phyloP scores from a whole-genome alignment of 2,329 filamentous ascomycete species.

The Stagonosporopsis cucurbitacearum region DNA sequence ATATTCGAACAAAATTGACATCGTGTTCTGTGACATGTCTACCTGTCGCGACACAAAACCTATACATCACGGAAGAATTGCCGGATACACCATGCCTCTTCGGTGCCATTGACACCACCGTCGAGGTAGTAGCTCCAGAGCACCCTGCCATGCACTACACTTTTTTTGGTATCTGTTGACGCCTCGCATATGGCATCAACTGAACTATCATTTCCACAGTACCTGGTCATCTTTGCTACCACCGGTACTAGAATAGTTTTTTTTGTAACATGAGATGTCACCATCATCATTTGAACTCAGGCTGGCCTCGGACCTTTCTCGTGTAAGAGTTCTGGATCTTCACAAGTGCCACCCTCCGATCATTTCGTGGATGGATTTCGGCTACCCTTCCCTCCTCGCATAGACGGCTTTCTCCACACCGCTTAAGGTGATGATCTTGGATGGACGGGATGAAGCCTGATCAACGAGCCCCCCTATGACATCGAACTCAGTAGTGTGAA shows the following conservation, averaged over 20 bases:
- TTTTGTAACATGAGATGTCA: no score
- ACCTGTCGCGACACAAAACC: no score
- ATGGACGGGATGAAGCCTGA: background rate
- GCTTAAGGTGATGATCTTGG: background rate
- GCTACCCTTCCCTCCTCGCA: background rate
- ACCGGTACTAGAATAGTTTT: background rate
- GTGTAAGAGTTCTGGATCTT: background rate
- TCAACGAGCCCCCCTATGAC: background rate
- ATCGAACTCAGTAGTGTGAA: background rate
- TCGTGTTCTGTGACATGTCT: no score
- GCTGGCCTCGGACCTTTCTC: background rate
- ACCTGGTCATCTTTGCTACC: no score
- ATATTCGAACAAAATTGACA: no score
- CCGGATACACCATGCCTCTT: no score
- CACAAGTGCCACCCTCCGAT: background rate
- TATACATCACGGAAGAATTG: no score
- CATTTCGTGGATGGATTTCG: background rate
- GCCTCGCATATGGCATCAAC: background rate
- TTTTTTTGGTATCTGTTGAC: background rate
- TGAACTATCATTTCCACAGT: background rate
- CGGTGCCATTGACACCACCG: no score
- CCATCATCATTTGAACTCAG: background rate
- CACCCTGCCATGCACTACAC: background rate
- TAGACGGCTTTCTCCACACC: background rate
- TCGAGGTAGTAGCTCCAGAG: no score